These are phyloP conservation scores for Bryum argenteum DNA, from an alignment of 225 moss, liverwort and hornwort species.

Conservation along the genomic window DNA sequence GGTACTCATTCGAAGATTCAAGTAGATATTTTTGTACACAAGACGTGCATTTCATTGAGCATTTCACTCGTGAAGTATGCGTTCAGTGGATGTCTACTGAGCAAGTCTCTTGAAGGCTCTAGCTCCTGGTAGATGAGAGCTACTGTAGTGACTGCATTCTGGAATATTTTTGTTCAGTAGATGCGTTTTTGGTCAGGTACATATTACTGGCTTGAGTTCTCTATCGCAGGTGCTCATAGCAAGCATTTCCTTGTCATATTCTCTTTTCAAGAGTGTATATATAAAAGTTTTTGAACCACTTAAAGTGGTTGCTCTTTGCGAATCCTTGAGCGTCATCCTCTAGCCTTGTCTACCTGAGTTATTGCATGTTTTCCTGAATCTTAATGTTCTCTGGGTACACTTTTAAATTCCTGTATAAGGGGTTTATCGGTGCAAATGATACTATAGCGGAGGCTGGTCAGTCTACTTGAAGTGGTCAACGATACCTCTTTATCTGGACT, in stretches of 20 bases:
- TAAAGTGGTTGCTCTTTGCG: not conserved
- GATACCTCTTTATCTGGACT: not conserved
- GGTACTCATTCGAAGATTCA: not conserved
- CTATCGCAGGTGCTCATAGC: constrained; percentile 22
- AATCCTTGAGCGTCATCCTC: not conserved
- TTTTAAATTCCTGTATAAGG: not conserved
- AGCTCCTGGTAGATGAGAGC: constrained; percentile 9
- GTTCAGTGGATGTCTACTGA: not conserved
- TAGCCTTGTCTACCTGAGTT: not conserved
- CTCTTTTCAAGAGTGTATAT: constrained; percentile 18
- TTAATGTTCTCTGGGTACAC: not conserved
- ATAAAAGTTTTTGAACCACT: not conserved
- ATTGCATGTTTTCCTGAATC: not conserved
- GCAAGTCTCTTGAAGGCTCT: constrained; percentile 12
- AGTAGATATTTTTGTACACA: constrained; percentile 20
- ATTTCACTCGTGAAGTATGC: constrained; percentile 7
- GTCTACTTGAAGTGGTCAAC: not conserved
- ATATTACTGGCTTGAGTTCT: constrained; percentile 9
- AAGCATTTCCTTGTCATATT: constrained; percentile 17
- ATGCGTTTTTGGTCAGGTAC: constrained; percentile 16
- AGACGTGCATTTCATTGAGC: constrained; percentile 1
- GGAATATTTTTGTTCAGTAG: constrained; percentile 6
- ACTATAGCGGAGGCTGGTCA: not conserved
- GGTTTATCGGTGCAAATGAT: not conserved
- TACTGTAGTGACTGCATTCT: constrained; percentile 1